These are phyloP conservation scores for Mucor circinelloides DNA, from an alignment of 371 early-diverging fungal species.

Conservation along the genomic window DNA sequence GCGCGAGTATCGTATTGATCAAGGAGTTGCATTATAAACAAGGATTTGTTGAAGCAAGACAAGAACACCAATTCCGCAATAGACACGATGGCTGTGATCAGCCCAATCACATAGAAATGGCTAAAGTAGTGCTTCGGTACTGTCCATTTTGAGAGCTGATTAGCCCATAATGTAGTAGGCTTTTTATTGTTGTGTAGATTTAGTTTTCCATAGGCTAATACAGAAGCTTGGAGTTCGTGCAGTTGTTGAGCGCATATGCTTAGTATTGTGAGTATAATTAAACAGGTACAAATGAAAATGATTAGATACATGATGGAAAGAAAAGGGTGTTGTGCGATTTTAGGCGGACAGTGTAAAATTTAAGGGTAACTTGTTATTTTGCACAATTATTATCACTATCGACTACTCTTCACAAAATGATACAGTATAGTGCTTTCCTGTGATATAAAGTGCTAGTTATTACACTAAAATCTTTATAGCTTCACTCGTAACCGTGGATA, in stretches of 20 bases:
- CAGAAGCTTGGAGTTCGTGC: constrained; percentile 34
- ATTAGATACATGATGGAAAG: constrained; percentile 21
- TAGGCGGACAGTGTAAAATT: background rate
- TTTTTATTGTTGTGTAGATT: constrained; percentile 28
- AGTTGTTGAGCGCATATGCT: constrained; percentile 32
- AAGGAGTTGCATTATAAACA: background rate
- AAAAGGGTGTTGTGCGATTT: background rate
- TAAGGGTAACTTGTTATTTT: too few species aligned
- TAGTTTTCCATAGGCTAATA: constrained; percentile 50
- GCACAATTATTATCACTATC: too few species aligned
- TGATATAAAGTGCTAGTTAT: too few species aligned
- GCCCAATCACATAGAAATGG: constrained; percentile 70
- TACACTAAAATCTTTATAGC: too few species aligned
- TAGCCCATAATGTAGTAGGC: constrained; percentile 24
- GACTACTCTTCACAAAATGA: too few species aligned
- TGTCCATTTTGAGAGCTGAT: constrained; percentile 29
- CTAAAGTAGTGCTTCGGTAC: constrained; percentile 70
- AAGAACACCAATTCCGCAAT: constrained; percentile 19
- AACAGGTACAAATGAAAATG: constrained; percentile 27
- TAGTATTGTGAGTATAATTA: constrained; percentile 18
- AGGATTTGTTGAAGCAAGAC: background rate
- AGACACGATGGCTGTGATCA: constrained; percentile 27
- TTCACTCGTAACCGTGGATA: too few species aligned
- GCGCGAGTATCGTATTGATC: background rate
- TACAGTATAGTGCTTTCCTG: too few species aligned